Evolutionary conservation across 2,329 filamentous ascomycete species (phyloP).

Genomic region (Cladorrhinum sp.): DNA sequence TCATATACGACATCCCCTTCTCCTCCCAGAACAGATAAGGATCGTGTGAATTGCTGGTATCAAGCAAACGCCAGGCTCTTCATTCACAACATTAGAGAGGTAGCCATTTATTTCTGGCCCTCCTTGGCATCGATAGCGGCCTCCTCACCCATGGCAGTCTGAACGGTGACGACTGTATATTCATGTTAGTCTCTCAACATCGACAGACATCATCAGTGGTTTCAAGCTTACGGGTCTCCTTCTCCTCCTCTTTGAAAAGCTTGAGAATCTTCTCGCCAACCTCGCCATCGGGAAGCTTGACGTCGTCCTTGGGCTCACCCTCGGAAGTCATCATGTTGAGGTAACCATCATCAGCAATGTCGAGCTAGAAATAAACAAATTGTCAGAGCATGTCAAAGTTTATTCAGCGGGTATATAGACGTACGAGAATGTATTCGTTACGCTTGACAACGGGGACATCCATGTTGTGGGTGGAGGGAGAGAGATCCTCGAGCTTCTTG

Average conservation of each 20-base stretch:
- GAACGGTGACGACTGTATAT: slow-evolving; percentile 75
- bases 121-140: slow-evolving; percentile 91
- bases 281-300: slow-evolving; percentile 88
- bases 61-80: slow-evolving; percentile 13
- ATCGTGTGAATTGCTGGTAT: slow-evolving; percentile 12
- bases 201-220: neutral
- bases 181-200: slow-evolving; percentile 23
- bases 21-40: slow-evolving; percentile 1
- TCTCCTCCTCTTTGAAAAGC: slow-evolving; percentile 78
- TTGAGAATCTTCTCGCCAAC: slow-evolving; percentile 81
- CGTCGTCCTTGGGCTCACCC: slow-evolving; percentile 88
- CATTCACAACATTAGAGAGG: neutral
- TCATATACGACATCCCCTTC: slow-evolving; percentile 20
- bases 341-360: slow-evolving; percentile 91
- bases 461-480: slow-evolving; percentile 96
- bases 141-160: slow-evolving; percentile 96
- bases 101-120: slow-evolving; percentile 53
- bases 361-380: slow-evolving; percentile 57
- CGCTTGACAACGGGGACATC: slow-evolving; percentile 93
- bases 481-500: slow-evolving; percentile 99
- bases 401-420: slow-evolving; percentile 37
- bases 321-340: slow-evolving; percentile 89
- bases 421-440: slow-evolving; percentile 90
- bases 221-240: slow-evolving; percentile 79
- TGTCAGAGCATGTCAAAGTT: slow-evolving; percentile 2